Base-by-base conservation (phyloP, 257 asterid species). In the Lantana camara region DNA sequence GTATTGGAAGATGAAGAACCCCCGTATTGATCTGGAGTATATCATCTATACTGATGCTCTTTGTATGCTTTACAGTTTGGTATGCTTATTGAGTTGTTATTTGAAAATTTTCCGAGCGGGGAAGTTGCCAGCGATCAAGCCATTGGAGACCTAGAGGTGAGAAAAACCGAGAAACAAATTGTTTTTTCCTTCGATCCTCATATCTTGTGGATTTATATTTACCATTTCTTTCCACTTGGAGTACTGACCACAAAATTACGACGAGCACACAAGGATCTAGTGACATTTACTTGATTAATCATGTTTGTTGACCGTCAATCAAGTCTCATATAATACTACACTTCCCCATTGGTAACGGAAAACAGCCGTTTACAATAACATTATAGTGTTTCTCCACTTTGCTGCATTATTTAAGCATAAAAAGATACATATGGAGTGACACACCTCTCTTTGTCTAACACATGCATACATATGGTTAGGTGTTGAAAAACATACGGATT, bases 61-160 rank as follows among this genome's bases (percentile, higher is more conserved):
- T 51, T 73, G 41, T 17, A 42, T 73, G 47, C 48, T 41, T 72
- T 79, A 76, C 93, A 93, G 99, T 93, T 93, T 48, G 97, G 97
- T 15, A 93, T 90, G 99, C 77, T 93, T 30, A 93, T 93, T 13
- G 97, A 90, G 60, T 79, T 63, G 71, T 85, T 93, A 10, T 93
- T 85, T 63, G 99, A 93, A 59, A 74, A 67, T 64, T 71, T 74
- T 66, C 96, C 95, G 1, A 60, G 73, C 30, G 86, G 89, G 76
- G 90, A 90, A 79, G 85, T 73, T 75, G 60, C 79, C 59, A 71
- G 67, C 66, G 80, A 77, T 74, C 97, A 88, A 79, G 96, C 89
- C 73, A 87, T 93, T 49, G 94, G 93, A 59, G 96, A 90, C 81
- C 71, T 93, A 46, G 90, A 90, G 96, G 99, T 90, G 67, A 85